Conservation (phyloP, 305 asterid species). For the Rubia tinctorum region DNA sequence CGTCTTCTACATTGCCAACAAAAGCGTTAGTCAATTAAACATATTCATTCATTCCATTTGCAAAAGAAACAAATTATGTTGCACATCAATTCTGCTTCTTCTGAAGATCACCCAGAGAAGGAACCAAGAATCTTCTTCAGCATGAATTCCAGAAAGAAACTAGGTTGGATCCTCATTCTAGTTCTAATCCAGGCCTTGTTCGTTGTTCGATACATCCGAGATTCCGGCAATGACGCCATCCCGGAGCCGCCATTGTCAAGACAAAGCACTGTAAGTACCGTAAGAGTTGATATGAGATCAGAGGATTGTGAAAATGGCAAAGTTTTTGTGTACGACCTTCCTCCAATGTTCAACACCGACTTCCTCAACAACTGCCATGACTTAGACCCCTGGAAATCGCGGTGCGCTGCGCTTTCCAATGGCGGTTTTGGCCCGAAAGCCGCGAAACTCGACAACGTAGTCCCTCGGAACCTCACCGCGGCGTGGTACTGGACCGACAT, state of each 20-base stretch:
- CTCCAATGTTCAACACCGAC: conserved; percentile 5
- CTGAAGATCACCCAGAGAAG: neutral
- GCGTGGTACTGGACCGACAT: conserved; percentile 23
- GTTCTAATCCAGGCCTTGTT: neutral
- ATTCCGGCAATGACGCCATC: neutral
- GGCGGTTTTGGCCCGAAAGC: conserved; percentile 17
- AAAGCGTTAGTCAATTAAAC: neutral
- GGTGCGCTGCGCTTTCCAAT: conserved; percentile 11
- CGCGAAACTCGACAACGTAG: conserved; percentile 1
- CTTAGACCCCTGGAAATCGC: conserved; percentile 16
- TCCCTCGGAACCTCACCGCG: conserved; percentile 4
- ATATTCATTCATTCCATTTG: neutral
- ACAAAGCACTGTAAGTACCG: neutral
- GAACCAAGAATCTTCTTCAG: neutral
- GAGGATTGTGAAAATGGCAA: conserved; percentile 3
- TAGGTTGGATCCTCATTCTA: neutral
- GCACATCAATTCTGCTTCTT: neutral
- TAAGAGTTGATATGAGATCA: neutral
- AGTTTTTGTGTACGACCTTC: conserved; percentile 18
- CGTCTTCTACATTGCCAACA: neutral
- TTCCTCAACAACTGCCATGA: conserved; percentile 11
- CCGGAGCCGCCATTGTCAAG: neutral
- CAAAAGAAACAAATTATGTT: neutral
- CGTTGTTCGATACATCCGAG: neutral
- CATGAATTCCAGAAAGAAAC: neutral